A percentile compares a stretch with the other conserved stretches of the same genome.
phyloP scores from a whole-genome alignment of 345 rosid genomes.

The Diplotaxis tenuifolia region DNA sequence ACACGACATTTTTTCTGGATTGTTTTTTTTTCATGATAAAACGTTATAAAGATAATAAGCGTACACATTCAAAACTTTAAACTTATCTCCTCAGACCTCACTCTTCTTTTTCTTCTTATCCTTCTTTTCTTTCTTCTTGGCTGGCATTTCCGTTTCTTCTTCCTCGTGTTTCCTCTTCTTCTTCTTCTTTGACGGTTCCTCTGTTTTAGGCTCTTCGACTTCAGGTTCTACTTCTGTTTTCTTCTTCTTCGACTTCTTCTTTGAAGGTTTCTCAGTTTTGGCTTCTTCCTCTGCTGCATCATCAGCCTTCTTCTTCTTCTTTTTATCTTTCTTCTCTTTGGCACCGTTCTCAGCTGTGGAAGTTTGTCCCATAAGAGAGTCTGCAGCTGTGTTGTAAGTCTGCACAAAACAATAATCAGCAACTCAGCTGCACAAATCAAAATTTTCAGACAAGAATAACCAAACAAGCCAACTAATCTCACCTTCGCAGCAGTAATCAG shows the following conservation, averaged over 20 bases:
- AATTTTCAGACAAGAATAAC: too few species aligned
- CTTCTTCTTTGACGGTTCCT: constrained; percentile 36
- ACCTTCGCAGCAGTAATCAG: constrained; percentile 86
- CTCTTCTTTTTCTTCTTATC: constrained; percentile 41
- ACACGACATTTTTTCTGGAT: neutral
- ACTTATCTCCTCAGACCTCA: neutral
- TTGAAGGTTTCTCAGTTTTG: constrained; percentile 6
- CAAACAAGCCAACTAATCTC: too few species aligned
- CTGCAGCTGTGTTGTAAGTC: constrained; percentile 79
- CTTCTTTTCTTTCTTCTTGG: constrained; percentile 53
- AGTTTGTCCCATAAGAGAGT: constrained; percentile 57
- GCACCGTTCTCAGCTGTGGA: constrained; percentile 2
- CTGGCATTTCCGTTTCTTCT: constrained; percentile 32
- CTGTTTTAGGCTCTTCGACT: neutral
- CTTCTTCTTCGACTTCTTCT: constrained; percentile 51
- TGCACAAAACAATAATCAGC: constrained; percentile 30
- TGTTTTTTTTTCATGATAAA: neutral
- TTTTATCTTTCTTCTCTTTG: neutral
- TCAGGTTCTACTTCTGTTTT: constrained; percentile 31
- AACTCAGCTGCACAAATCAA: too few species aligned
- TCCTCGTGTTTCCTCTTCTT: constrained; percentile 32
- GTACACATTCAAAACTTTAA: neutral
- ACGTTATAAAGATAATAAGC: neutral
- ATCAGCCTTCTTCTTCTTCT: constrained; percentile 29
- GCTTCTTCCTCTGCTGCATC: neutral